These are phyloP conservation scores for Lecanicillium sp. DNA, from an alignment of 2,329 filamentous ascomycete genomes.

Conservation along the genomic window DNA sequence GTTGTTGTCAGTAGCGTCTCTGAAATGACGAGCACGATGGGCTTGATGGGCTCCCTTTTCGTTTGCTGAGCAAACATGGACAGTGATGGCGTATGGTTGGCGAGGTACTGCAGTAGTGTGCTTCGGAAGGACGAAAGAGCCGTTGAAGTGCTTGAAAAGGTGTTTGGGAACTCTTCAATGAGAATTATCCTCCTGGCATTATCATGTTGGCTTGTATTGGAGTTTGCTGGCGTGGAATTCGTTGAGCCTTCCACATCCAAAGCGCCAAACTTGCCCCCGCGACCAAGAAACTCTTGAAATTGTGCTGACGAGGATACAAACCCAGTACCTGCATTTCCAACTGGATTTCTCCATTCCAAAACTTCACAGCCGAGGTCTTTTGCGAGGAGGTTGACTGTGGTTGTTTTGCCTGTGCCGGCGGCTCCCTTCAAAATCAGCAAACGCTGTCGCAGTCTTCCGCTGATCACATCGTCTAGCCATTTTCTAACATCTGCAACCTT, in stretches of 20 bases:
- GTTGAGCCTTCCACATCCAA: constrained; percentile 40
- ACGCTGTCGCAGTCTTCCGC: constrained; percentile 57
- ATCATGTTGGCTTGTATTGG: constrained; percentile 12
- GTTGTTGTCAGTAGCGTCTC: constrained; percentile 83
- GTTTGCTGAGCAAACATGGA: constrained; percentile 35
- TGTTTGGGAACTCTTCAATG: constrained; percentile 76
- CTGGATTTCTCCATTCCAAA: constrained; percentile 85
- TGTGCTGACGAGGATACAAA: constrained; percentile 66
- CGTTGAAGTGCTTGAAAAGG: constrained; percentile 57
- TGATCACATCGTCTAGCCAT: constrained; percentile 72
- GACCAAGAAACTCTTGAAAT: constrained; percentile 86
- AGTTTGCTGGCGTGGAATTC: constrained; percentile 15
- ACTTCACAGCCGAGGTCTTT: constrained; percentile 69
- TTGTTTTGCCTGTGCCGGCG: constrained; percentile 88
- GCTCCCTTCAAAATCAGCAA: constrained; percentile 81
- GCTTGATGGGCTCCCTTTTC: constrained; percentile 44
- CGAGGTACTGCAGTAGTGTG: constrained; percentile 67
- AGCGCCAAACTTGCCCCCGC: constrained; percentile 71
- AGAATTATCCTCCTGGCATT: constrained; percentile 51
- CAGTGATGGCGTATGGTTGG: constrained; percentile 53
- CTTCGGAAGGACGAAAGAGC: constrained; percentile 64
- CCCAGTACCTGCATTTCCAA: constrained; percentile 48
- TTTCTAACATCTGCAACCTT: constrained; percentile 79
- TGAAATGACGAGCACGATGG: constrained; percentile 83
- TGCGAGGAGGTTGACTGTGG: constrained; percentile 71